Evolutionary conservation across 768 basidiomycete genomes (phyloP).

Genomic region (Leccinum variicolor): DNA sequence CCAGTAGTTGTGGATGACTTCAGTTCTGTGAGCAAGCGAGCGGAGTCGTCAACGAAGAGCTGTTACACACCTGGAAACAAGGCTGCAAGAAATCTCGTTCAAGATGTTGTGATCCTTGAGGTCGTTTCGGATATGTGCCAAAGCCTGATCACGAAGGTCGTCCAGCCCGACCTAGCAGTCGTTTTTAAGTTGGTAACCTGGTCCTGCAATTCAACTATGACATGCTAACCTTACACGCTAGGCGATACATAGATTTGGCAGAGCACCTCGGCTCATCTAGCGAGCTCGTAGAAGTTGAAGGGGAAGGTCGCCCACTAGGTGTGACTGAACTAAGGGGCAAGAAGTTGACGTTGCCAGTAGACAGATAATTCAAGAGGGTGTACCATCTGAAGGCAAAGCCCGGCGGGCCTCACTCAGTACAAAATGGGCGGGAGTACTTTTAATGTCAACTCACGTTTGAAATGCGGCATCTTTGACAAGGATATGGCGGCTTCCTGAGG

Average conservation of each 20-base stretch:
- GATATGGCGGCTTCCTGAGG: not conserved
- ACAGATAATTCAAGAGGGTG: not conserved
- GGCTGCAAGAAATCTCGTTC: not conserved
- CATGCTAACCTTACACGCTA: not conserved
- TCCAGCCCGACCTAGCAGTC: not conserved
- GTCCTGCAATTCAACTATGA: not conserved
- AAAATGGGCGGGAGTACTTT: not conserved
- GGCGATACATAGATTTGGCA: not conserved
- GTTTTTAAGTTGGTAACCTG: not conserved
- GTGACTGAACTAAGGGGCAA: not conserved
- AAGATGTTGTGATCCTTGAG: not conserved
- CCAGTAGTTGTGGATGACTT: not conserved
- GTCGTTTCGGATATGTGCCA: not conserved
- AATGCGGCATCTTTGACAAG: not conserved
- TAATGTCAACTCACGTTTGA: not conserved
- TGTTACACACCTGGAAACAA: not conserved
- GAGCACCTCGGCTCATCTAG: not conserved
- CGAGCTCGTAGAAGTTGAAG: not conserved
- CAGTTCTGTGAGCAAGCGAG: not conserved
- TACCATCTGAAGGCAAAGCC: not conserved
- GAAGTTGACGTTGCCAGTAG: not conserved
- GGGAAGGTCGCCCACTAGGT: not conserved
- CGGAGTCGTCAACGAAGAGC: not conserved
- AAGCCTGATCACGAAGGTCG: not conserved
- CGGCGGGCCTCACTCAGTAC: no score